phyloP scores from a whole-genome alignment of 2,329 filamentous ascomycete species.

The Helotiales sp. region DNA sequence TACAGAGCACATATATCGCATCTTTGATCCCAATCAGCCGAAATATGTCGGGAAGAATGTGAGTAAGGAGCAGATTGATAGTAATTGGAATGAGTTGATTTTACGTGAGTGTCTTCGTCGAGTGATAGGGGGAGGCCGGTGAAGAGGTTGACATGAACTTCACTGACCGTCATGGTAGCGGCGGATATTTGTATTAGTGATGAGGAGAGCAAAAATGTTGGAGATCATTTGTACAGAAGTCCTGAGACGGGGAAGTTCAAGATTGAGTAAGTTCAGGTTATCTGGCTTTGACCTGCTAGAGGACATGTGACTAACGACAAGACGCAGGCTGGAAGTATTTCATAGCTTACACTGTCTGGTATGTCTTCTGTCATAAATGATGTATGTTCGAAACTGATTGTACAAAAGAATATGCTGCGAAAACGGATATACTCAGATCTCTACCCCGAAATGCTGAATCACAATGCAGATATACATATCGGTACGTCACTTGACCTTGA shows the following conservation, averaged over 20 bases:
- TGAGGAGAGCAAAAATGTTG: background rate
- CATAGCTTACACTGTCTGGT: background rate
- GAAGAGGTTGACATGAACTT: background rate
- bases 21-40: background rate
- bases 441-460: conserved; percentile 2
- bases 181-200: background rate
- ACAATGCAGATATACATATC: conserved; percentile 3
- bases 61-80: background rate
- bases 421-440: conserved; percentile 1
- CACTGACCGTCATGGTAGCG: background rate
- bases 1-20: background rate
- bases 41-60: background rate
- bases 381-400: no score
- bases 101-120: background rate
- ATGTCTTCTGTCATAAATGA: no score
- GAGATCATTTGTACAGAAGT: background rate
- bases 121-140: background rate
- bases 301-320: background rate
- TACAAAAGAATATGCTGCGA: background rate
- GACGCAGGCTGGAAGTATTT: background rate
- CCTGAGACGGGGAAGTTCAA: background rate
- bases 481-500: background rate
- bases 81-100: background rate
- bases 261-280: background rate
- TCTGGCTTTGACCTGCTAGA: no score